These are phyloP conservation scores for Backusella tuberculispora DNA, from an alignment of 192 early-diverging fungal species.

Conservation along the genomic window DNA sequence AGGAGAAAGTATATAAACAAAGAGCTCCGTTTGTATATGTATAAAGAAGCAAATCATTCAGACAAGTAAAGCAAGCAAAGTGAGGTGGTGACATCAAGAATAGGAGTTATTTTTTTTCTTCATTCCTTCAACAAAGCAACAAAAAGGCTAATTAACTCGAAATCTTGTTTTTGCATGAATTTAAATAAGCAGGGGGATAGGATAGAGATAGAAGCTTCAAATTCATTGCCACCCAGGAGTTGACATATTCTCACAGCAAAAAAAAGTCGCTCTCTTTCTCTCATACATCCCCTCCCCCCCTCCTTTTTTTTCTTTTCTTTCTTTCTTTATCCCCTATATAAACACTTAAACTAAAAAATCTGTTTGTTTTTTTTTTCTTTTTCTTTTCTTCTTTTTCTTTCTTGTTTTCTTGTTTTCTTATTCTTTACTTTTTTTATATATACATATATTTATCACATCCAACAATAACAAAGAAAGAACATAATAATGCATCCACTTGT, in stretches of 20 bases:
- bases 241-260: conserved; percentile 9
- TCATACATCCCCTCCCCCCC: not conserved
- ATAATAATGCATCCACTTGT: not conserved
- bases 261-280: not conserved
- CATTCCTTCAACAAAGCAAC: too few species aligned
- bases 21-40: too few species aligned
- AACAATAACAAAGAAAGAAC: not conserved
- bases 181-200: conserved; percentile 15
- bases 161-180: conserved; percentile 3
- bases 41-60: too few species aligned
- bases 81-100: too few species aligned
- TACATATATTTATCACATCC: not conserved
- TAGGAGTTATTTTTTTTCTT: too few species aligned
- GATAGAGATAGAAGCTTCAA: conserved; percentile 2
- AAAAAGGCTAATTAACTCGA: too few species aligned
- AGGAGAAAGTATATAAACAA: too few species aligned
- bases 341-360: not conserved
- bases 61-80: too few species aligned
- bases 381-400: not conserved
- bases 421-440: not conserved
- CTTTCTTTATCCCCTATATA: conserved; percentile 3
- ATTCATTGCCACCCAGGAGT: conserved; percentile 10
- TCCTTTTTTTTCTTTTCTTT: not conserved
- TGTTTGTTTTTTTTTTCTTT: not conserved
- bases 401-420: not conserved